Conservation (phyloP, 2,329 filamentous ascomycete genomes). For the Rhytidhysteron rufulum region DNA sequence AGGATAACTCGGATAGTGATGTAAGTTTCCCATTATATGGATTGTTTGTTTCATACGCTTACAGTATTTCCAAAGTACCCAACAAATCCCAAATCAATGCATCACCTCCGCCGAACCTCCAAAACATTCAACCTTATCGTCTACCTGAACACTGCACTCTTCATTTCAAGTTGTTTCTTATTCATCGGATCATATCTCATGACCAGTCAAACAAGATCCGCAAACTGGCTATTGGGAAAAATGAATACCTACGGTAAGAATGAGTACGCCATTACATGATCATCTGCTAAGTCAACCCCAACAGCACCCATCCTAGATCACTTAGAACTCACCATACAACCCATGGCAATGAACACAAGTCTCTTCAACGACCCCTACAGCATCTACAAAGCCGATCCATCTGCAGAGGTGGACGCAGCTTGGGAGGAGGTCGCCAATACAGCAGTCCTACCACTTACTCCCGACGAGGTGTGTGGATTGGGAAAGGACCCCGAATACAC, state of each 20-base stretch:
- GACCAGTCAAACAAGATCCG: neutral
- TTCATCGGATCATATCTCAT: neutral
- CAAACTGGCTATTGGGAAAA: neutral
- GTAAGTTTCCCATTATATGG: too few species aligned
- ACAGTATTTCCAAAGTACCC: too few species aligned
- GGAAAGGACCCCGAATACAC: slow-evolving; percentile 8
- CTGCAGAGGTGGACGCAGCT: slow-evolving; percentile 7
- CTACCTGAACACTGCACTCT: neutral
- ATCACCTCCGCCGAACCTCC: too few species aligned
- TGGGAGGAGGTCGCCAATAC: slow-evolving; percentile 5
- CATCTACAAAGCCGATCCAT: slow-evolving; percentile 8
- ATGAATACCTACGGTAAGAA: neutral
- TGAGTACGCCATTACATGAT: neutral
- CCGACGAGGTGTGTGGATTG: slow-evolving; percentile 5
- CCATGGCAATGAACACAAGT: neutral
- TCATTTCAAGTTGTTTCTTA: neutral
- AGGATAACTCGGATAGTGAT: too few species aligned
- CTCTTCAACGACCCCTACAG: slow-evolving; percentile 9
- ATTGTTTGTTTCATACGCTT: too few species aligned
- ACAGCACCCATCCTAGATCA: neutral
- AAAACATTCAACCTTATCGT: too few species aligned
- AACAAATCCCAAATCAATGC: too few species aligned
- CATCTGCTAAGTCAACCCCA: neutral
- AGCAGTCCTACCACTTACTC: neutral
- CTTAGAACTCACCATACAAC: neutral